phyloP scores from a whole-genome alignment of 139 green algal species.

The Pedinophyceae sp. region DNA sequence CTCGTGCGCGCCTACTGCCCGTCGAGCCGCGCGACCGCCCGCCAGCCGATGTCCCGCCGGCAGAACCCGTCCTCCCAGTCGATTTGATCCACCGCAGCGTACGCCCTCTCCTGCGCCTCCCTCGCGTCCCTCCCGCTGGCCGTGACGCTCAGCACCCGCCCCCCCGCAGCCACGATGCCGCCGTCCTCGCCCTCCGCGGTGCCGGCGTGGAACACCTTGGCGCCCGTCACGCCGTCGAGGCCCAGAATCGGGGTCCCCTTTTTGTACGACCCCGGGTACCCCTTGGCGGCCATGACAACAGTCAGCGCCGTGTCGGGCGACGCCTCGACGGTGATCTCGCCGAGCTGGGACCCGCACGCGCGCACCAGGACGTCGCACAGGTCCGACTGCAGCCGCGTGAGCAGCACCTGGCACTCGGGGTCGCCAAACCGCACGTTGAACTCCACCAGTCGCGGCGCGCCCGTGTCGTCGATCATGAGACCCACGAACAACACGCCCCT shows the following conservation, averaged over 20 bases:
- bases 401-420: constrained; percentile 91
- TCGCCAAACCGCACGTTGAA: constrained; percentile 97
- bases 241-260: constrained; percentile 37
- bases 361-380: constrained; percentile 54
- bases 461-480: constrained; percentile 86
- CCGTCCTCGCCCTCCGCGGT: constrained; percentile 31
- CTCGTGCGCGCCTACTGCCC: too few species aligned
- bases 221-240: not conserved
- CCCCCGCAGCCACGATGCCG: constrained; percentile 38
- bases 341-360: constrained; percentile 20
- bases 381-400: constrained; percentile 75
- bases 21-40: constrained; percentile 37
- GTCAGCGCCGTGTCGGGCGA: constrained; percentile 48
- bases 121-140: constrained; percentile 39
- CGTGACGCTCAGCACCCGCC: constrained; percentile 68
- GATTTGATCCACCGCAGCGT: constrained; percentile 59
- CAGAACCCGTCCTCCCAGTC: constrained; percentile 69
- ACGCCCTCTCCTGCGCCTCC: constrained; percentile 58
- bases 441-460: constrained; percentile 84
- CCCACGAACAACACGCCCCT: constrained; percentile 93
- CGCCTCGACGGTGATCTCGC: constrained; percentile 39
- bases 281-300: constrained; percentile 79
- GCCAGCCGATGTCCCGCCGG: constrained; percentile 73
- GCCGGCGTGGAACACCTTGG: constrained; percentile 72
- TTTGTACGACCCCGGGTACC: constrained; percentile 82